Base-by-base conservation (phyloP, 2,329 filamentous ascomycete species). In the Nemania sp. region DNA sequence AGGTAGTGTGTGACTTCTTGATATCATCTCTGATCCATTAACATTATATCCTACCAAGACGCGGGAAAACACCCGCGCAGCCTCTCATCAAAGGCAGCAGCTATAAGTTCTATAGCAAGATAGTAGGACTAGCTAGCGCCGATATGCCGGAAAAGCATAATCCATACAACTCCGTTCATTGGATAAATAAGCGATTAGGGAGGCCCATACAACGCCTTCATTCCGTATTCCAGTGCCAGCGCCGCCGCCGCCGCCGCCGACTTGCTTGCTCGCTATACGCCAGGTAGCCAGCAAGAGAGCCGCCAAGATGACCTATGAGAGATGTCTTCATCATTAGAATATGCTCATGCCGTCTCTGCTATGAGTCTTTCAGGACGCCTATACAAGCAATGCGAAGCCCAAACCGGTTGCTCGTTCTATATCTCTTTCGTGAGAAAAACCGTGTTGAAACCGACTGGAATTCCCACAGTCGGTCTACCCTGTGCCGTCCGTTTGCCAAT, bases 371-470 rank as follows among this genome's bases (percentile, higher is more conserved):
- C 52, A 58, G 59, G 48, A 52, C 57, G 55, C 57, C 58, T 57
- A 52, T 59, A 54, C 52, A 50, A 40, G 52, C 60, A 65, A 61
- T 54, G 25, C 57, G 51, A 57, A 35, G 54, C 57, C 63, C 32
- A 49, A 57, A 51, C 52, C 20, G 51, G 63, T 59, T 64, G 63
- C 63, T 56, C 49, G 53, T 51, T 65, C 63, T 64, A 65, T 64
- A 42, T 58, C 49, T 59, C 53, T 54, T 59, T 66, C 61, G 40
- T 62, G 49, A 59, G 55, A 63, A 59, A 62, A 42, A 43, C 51
- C 51, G 40, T 65, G 25, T 58, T 63, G 57, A 65, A 59, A 60
- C 39, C 59, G 62, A 66, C 64, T 66, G 64, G 62, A 64, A 66
- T 66, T 57, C 59, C 61, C 59, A 62, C 64, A 66, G 64, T 64